Evolutionary conservation across 129 eudicot species (phyloP).

Genomic region (Silybum marianum): DNA sequence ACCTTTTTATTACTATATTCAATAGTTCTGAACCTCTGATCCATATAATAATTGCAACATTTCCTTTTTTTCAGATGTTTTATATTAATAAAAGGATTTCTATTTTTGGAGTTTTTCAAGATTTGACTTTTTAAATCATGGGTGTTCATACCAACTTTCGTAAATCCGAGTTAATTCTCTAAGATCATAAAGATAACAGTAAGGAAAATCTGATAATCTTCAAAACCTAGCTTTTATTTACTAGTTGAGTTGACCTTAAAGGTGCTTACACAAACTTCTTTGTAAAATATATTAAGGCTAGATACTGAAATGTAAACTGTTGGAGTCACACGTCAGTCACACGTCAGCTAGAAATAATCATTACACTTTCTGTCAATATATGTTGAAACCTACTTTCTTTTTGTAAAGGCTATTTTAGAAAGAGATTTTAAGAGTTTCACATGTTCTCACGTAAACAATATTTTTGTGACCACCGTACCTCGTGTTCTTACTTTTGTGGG

Average conservation of each 20-base stretch:
- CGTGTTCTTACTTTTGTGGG: not conserved
- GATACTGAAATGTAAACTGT: not conserved
- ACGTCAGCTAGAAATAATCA: not conserved
- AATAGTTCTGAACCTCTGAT: slow-evolving; percentile 11
- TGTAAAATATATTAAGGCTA: not conserved
- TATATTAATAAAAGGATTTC: not conserved
- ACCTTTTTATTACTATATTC: slow-evolving; percentile 8
- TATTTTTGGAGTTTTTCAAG: not conserved
- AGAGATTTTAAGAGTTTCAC: not conserved
- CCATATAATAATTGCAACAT: slow-evolving; percentile 13
- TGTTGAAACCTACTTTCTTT: not conserved
- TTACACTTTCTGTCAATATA: too few relatives aligned
- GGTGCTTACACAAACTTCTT: not conserved
- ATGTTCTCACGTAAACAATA: not conserved
- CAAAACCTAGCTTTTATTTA: too few relatives aligned
- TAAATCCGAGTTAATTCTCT: too few relatives aligned
- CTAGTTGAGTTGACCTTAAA: not conserved
- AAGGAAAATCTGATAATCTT: not conserved
- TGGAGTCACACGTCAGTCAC: too few relatives aligned
- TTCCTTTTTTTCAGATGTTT: not conserved
- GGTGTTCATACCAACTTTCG: too few relatives aligned
- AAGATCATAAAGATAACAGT: not conserved
- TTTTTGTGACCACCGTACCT: not conserved
- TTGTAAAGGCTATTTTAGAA: not conserved
- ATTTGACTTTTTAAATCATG: not conserved